phyloP scores from a whole-genome alignment of 176 grass and related monocot genomes.

The Phragmites australis region DNA sequence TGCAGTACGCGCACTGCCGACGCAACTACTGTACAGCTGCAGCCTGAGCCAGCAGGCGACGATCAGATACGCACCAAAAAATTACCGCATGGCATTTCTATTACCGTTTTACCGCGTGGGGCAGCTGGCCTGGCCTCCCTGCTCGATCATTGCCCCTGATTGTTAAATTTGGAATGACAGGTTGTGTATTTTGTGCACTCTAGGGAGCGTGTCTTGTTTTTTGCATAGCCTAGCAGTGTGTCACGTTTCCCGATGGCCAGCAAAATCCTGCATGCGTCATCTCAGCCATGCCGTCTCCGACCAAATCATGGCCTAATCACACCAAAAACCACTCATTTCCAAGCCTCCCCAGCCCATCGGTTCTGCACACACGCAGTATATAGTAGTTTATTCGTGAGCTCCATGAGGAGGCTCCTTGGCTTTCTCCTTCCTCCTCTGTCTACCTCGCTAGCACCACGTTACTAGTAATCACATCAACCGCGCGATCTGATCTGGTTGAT shows the following conservation, averaged over 20 bases:
- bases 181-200: conserved; percentile 14
- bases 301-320: conserved; percentile 64
- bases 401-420: not conserved
- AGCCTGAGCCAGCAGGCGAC: not conserved
- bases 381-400: conserved; percentile 16
- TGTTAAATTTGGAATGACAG: not conserved
- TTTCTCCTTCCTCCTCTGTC: conserved; percentile 4
- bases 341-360: not conserved
- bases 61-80: not conserved
- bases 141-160: not conserved
- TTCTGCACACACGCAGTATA: not conserved
- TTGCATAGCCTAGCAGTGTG: conserved; percentile 2
- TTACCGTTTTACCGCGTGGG: conserved; percentile 17
- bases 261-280: not conserved
- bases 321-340: conserved; percentile 18
- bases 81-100: conserved; percentile 7
- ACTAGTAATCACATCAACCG: too few relatives aligned
- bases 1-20: not conserved
- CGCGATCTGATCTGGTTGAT: too few relatives aligned
- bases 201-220: conserved; percentile 12
- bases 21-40: not conserved
- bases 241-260: conserved; percentile 43
- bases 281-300: conserved; percentile 28
- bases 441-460: conserved; percentile 21
- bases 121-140: not conserved